Evolutionary conservation across 2,329 filamentous ascomycete genomes (phyloP), one percentile per base, ranked within the genome.

Genomic region (Fusarium sp.): DNA sequence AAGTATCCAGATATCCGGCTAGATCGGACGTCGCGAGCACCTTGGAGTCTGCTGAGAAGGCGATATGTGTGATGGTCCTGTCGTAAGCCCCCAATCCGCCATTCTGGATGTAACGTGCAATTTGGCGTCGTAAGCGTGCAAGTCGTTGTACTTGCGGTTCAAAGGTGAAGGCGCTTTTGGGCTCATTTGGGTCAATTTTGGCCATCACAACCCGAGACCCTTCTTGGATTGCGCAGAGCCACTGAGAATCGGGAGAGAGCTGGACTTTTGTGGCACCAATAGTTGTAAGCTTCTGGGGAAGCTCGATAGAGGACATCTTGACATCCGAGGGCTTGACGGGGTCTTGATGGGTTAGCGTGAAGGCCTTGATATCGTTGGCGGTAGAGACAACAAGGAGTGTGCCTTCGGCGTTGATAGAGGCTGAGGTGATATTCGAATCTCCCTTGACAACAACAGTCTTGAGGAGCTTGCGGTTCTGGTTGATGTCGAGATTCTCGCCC

Each of bases 1-100:
- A 99, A 20, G 92, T 95, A 80, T 98, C 95, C 35, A 98, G 87
- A 82, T 92, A 95, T 50, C 97, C 97, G 50, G 93, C 92, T 62
- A 98, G 84, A 81, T 98, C 96, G 57, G 93, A 92, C 33, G 92
- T 90, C 10, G 93, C 95, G 56, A 98, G 85, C 71, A 97, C 90
- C 74, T 89, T 91, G 80, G 94, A 94, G 80, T 98, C 93, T 6
- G 91, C 86, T 11, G 95, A 95, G 82, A 98, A 98, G 3, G 92
- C 87, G 30, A 92, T 82, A 63, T 94, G 92, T 38, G 89, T 91
- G 74, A 98, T 91, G 52, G 88, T 92, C 80, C 93, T 90, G 72
- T 95, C 90, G 82, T 98, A 98, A 30, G 85, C 84, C n/a, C 92
- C 93, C 63, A 94, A 86, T 8, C 92, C 91, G 33, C 93, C 91